Percentiles rank a stretch among this genome's conserved stretches.
Evolutionary conservation across 768 basidiomycete species (phyloP).

Genomic region (Phlebiopsis gigantea): DNA sequence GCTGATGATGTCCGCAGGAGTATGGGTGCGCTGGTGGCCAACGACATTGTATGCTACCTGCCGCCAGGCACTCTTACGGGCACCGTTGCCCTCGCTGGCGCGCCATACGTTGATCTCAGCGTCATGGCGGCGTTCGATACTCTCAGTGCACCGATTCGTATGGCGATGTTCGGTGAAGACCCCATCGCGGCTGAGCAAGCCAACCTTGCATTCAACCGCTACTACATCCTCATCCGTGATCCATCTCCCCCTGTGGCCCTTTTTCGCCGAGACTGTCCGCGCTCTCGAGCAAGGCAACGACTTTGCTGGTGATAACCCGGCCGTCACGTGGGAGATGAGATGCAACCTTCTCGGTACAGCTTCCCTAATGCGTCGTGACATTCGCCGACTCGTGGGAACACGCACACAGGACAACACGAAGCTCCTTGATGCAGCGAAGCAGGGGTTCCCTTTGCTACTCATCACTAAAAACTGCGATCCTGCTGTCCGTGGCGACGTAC

Average conservation of each 20-base stretch:
- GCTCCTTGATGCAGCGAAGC: not conserved
- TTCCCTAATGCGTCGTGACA: not conserved
- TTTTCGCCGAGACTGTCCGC: not conserved
- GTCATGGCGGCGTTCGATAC: not conserved
- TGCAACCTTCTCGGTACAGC: not conserved
- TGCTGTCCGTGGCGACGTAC: not conserved
- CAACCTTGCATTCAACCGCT: not conserved
- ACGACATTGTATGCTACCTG: not conserved
- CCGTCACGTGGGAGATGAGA: not conserved
- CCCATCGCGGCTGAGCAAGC: not conserved
- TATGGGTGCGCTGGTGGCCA: not conserved
- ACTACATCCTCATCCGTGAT: not conserved
- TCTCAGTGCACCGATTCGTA: not conserved
- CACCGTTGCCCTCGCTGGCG: not conserved
- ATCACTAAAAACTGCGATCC: not conserved
- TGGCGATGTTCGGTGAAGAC: not conserved
- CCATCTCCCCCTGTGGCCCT: not conserved
- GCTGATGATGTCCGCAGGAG: not conserved
- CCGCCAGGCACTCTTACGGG: not conserved
- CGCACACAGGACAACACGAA: not conserved
- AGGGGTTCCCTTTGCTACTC: not conserved
- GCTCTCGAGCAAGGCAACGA: not conserved
- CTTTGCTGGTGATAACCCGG: not conserved
- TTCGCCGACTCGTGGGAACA: not conserved
- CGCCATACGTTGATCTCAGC: not conserved